Base-by-base conservation (phyloP, 768 basidiomycete genomes). In the Ramaria rubella region DNA sequence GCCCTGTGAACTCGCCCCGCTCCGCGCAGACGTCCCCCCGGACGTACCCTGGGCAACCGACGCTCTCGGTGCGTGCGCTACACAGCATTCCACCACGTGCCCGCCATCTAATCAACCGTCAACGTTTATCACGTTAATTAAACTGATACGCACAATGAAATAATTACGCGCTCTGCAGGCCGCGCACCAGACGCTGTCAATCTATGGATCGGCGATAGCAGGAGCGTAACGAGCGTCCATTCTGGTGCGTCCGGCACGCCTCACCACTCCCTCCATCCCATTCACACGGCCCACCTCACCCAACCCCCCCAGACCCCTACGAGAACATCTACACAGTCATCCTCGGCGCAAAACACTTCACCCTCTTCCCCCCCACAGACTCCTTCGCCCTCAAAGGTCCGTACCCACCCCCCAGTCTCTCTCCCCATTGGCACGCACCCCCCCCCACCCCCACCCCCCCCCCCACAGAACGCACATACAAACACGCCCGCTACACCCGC, bases 311-410 rank as follows among this genome's bases (percentile, higher is more conserved):
- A 90, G 89, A 88, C 68, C 92, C 91, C 0, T 96, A 94, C 62
- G 94, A 96, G 72, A 97, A 96, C 67, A 81, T 96, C 54, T 96
- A 96, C 69, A 81, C 85, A 4, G 90, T 97, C 29, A 72, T 94
- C 50, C 79, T 87, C 44, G 94, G 93, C 11, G 71, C 78, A 45
- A 97, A 96, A 64, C 82, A 86, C 36, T 96, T 97, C 65, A 86
- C 85, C 0, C 76, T 97, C 11, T 70, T 94, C 21, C 89, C 94
- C 1, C 94, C 94, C 2, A 86, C 86, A n/a, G 94, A 94, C 65
- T 86, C 87, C 19, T 86, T 85, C 80, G 87, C 81, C 69, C 66
- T 95, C 34, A 69, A 83, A 73, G 93, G 94, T 92, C 57, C 49
- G 73, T 65, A 21, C 12, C 15, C 19, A 7, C 15, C 45, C 42